phyloP scores from a whole-genome alignment of 164 flowering plant genomes.

The Pachysandra terminalis region DNA sequence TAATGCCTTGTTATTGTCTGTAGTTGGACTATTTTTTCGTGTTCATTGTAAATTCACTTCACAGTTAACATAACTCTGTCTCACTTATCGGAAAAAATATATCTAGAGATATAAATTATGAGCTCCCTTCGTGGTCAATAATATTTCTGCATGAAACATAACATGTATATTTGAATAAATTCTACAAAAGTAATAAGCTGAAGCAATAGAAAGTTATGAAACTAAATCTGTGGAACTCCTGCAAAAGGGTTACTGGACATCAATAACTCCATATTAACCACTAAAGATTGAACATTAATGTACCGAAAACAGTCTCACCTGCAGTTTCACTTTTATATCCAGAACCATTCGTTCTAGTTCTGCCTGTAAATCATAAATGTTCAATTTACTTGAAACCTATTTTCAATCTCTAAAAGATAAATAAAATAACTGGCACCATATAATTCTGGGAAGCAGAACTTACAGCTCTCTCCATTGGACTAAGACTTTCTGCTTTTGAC shows the following conservation, averaged over 20 bases:
- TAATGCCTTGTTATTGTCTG: too few relatives aligned
- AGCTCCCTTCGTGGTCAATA: too few relatives aligned
- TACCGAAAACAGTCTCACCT: constrained; percentile 44
- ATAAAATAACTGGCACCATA: neutral
- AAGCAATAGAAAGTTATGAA: neutral
- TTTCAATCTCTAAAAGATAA: neutral
- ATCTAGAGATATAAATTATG: neutral
- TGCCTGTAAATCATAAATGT: constrained; percentile 51
- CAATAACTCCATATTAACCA: neutral
- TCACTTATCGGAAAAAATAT: too few relatives aligned
- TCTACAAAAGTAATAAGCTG: neutral
- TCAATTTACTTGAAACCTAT: neutral
- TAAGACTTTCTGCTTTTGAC: constrained; percentile 66
- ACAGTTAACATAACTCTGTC: too few relatives aligned
- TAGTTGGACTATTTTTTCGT: too few relatives aligned
- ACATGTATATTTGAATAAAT: neutral
- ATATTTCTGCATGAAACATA: neutral
- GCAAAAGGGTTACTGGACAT: too few relatives aligned
- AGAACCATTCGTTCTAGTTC: constrained; percentile 98
- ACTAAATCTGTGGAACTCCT: neutral
- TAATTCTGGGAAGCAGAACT: constrained; percentile 31
- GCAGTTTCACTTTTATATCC: constrained; percentile 97
- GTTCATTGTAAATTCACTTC: neutral
- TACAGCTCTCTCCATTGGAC: constrained; percentile 96
- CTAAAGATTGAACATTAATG: neutral